Percentiles rank a stretch among this genome's conserved stretches.
Conservation (phyloP, 805 yeast species). For the Starmerella potacharoeniae region DNA sequence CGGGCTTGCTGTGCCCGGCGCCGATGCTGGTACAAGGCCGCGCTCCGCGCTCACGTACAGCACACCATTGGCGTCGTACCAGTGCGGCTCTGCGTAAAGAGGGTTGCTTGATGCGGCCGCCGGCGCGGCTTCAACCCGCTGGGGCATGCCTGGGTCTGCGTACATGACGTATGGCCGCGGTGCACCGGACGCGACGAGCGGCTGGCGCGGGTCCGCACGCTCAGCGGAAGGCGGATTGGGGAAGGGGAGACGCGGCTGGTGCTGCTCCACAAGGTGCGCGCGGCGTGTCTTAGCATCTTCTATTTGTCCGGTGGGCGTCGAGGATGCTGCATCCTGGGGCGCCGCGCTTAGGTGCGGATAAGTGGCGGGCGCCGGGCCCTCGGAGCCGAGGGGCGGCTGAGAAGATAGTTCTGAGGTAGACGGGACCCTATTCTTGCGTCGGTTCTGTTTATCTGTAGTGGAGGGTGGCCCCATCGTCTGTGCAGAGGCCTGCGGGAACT, state of each 20-base stretch:
- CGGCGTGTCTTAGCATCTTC: not conserved
- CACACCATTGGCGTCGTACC: not conserved
- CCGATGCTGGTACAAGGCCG: not conserved
- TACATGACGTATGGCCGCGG: not conserved
- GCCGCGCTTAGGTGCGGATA: not conserved
- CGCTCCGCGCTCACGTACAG: not conserved
- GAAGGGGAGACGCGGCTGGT: not conserved
- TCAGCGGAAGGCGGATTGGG: not conserved
- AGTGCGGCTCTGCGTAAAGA: not conserved
- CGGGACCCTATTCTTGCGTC: not conserved
- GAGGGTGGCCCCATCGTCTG: not conserved
- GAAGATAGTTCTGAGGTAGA: not conserved
- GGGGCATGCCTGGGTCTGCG: not conserved
- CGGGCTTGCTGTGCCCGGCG: not conserved
- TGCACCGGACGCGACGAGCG: not conserved
- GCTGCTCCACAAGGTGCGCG: not conserved
- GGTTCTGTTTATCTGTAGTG: not conserved
- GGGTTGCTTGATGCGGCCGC: not conserved
- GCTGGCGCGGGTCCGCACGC: not conserved
- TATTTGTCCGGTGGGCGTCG: not conserved
- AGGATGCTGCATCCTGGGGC: not conserved
- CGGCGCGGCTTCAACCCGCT: not conserved
- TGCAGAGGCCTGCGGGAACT: not conserved
- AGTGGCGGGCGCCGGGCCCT: not conserved
- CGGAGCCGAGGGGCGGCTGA: not conserved